Evolutionary conservation across 23 red algal species (phyloP).

Genomic region (Gracilaria domingensis): DNA sequence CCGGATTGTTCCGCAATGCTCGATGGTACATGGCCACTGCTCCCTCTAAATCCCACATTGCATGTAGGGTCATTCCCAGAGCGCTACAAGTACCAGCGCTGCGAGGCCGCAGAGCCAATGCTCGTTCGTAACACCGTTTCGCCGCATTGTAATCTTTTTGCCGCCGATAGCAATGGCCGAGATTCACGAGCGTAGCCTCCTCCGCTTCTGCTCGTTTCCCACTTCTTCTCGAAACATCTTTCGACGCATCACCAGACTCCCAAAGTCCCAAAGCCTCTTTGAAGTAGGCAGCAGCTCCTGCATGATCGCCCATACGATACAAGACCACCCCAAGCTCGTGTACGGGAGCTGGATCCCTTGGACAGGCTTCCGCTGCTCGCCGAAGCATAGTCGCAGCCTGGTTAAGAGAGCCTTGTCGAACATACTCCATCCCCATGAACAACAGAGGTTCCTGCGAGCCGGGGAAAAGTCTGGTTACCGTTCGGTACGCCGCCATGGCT

Average conservation of each 20-base stretch:
- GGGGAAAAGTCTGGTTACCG: conserved; percentile 81
- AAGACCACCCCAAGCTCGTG: conserved; percentile 82
- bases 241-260: conserved; percentile 43
- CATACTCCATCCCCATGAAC: conserved; percentile 93
- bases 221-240: conserved; percentile 15
- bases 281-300: conserved; percentile 74
- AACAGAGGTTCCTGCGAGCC: conserved; percentile 59
- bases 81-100: conserved; percentile 53
- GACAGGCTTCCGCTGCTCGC: conserved; percentile 63
- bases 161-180: conserved; percentile 68
- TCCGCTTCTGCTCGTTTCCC: conserved; percentile 74
- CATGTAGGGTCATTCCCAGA: conserved; percentile 73
- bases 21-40: conserved; percentile 74
- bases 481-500: conserved; percentile 93
- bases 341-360: conserved; percentile 50
- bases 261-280: conserved; percentile 67
- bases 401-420: conserved; percentile 66
- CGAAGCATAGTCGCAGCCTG: conserved; percentile 70
- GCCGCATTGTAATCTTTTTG: conserved; percentile 43
- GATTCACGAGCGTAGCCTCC: conserved; percentile 65
- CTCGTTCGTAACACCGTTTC: conserved; percentile 59
- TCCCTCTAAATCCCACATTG: conserved; percentile 42
- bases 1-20: conserved; percentile 56
- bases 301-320: conserved; percentile 81
- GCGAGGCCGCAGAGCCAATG: conserved; percentile 54